These are phyloP conservation scores for Zea luxurians DNA, from an alignment of 176 grass and related monocot genomes.

Conservation along the genomic window DNA sequence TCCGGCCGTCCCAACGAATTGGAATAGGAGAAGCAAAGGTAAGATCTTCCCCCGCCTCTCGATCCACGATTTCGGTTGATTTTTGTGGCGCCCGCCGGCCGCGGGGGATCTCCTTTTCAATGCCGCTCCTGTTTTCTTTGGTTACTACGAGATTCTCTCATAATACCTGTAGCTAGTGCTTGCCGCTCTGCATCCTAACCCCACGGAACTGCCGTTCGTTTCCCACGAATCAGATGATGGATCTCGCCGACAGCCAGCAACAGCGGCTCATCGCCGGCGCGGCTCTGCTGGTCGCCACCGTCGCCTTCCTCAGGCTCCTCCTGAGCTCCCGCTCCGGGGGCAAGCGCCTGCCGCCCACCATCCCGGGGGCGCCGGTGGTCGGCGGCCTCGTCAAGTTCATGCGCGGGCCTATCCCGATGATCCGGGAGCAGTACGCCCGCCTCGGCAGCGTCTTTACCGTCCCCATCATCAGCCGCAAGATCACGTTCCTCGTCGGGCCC, in stretches of 20 bases:
- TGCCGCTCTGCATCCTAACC: too few relatives aligned
- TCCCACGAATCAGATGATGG: not conserved
- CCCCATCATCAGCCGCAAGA: conserved; percentile 55
- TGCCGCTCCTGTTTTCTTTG: too few relatives aligned
- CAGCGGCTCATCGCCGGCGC: conserved; percentile 40
- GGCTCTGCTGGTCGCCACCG: conserved; percentile 46
- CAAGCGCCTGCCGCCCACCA: conserved; percentile 66
- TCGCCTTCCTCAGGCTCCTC: conserved; percentile 53
- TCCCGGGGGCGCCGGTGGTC: conserved; percentile 53
- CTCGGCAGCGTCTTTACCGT: conserved; percentile 86
- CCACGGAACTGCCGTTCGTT: too few relatives aligned
- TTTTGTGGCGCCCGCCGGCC: not conserved
- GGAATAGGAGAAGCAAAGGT: not conserved
- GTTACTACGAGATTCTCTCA: too few relatives aligned
- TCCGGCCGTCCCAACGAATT: not conserved
- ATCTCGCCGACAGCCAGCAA: not conserved
- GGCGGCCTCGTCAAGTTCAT: conserved; percentile 79
- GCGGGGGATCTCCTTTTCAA: not conserved
- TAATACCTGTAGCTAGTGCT: too few relatives aligned
- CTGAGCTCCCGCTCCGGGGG: conserved; percentile 6
- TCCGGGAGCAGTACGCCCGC: conserved; percentile 69
- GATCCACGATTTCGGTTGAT: not conserved
- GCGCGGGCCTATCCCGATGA: conserved; percentile 79
- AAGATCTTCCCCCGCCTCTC: not conserved
- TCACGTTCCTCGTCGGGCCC: conserved; percentile 86